Conservation (phyloP, 2,329 filamentous ascomycete species). For the Helicocarpus griseus region DNA sequence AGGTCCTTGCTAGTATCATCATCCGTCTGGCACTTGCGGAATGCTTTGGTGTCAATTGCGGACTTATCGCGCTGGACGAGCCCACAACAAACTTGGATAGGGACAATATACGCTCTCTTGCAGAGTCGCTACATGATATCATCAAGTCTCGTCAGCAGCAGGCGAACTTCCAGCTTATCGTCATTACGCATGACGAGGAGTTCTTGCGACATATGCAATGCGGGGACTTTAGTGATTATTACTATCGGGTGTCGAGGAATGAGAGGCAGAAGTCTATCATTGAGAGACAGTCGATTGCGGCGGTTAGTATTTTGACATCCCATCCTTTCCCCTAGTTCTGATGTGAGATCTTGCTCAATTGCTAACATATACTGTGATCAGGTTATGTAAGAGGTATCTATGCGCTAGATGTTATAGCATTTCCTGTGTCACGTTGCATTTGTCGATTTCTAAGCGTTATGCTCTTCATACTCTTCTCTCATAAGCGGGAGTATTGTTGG, state of each 20-base stretch:
- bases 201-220: constrained; percentile 91
- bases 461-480: too few species aligned
- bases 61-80: constrained; percentile 91
- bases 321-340: background rate
- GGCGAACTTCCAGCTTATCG: constrained; percentile 92
- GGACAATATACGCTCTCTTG: constrained; percentile 88
- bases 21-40: constrained; percentile 93
- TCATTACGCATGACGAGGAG: constrained; percentile 98
- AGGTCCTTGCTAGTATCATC: constrained; percentile 92
- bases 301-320: constrained; percentile 25
- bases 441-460: too few species aligned
- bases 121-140: constrained; percentile 74
- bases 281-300: constrained; percentile 49
- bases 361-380: background rate
- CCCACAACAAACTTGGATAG: constrained; percentile 93
- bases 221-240: constrained; percentile 83
- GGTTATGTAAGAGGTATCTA: background rate
- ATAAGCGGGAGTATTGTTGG: background rate
- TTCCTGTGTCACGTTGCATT: too few species aligned
- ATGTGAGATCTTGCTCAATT: background rate
- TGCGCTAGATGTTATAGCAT: background rate
- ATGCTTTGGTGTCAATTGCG: constrained; percentile 92
- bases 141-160: constrained; percentile 76
- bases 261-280: constrained; percentile 82
- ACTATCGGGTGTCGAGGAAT: constrained; percentile 77